Conservation (phyloP, 2,329 filamentous ascomycete species). For the Trichoderma aggressivum region DNA sequence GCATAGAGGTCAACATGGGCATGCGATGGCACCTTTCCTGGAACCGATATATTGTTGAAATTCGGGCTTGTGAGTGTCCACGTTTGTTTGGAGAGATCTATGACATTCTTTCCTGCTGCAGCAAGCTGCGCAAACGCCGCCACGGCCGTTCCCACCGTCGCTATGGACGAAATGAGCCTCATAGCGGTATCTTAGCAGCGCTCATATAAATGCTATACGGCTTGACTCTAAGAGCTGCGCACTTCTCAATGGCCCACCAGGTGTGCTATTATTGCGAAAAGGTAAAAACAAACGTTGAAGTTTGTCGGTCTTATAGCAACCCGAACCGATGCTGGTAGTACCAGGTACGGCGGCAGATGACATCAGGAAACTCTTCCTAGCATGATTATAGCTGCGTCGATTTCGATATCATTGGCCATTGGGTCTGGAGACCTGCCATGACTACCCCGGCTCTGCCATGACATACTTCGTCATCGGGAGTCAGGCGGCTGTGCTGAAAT, state of each 20-base stretch:
- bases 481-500: background rate
- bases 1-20: conserved; percentile 3
- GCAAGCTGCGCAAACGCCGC: background rate
- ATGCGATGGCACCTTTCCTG: conserved; percentile 5
- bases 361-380: background rate
- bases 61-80: conserved; percentile 5
- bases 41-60: background rate
- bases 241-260: too few relatives aligned
- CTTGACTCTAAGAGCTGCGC: background rate
- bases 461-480: background rate
- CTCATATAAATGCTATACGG: background rate
- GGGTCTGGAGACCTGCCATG: background rate
- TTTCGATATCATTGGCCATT: background rate
- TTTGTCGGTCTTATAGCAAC: background rate
- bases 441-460: background rate
- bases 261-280: background rate
- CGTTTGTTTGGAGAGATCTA: background rate
- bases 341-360: background rate
- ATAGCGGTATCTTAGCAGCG: background rate
- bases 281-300: background rate
- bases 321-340: background rate
- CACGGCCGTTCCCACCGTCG: background rate
- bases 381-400: background rate
- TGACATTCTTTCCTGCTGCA: background rate
- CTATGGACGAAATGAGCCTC: background rate